Evolutionary conservation across 2,329 filamentous ascomycete genomes (phyloP).

Genomic region (Teratosphaeria zuluensis): DNA sequence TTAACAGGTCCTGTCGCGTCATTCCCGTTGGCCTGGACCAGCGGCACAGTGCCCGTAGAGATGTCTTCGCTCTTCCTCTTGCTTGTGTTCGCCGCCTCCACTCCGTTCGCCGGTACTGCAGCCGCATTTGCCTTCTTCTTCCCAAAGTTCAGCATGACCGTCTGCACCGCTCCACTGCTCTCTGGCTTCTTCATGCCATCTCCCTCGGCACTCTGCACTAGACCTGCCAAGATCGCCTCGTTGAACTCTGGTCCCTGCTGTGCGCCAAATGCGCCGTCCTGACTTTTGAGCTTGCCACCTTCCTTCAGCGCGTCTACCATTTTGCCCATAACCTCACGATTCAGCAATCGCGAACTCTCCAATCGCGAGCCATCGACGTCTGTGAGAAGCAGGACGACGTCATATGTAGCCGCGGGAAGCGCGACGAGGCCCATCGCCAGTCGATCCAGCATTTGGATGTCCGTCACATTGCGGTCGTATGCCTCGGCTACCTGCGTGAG

Average conservation of each 20-base stretch:
- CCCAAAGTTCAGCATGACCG: conserved; percentile 48
- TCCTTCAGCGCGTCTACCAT: conserved; percentile 62
- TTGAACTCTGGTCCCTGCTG: conserved; percentile 44
- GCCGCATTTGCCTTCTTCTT: conserved; percentile 43
- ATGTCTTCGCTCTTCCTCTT: conserved; percentile 26
- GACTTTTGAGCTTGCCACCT: conserved; percentile 57
- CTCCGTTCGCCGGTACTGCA: conserved; percentile 25
- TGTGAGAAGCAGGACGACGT: conserved; percentile 72
- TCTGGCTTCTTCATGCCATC: conserved; percentile 60
- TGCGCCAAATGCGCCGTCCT: conserved; percentile 52
- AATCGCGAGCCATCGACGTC: conserved; percentile 59
- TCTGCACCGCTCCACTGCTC: conserved; percentile 17
- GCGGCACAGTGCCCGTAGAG: conserved; percentile 5
- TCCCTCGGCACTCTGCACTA: conserved; percentile 47
- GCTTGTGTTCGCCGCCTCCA: conserved; percentile 22
- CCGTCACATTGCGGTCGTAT: conserved; percentile 66
- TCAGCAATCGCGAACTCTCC: conserved; percentile 57
- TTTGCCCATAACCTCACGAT: conserved; percentile 56
- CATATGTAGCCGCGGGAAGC: conserved; percentile 69
- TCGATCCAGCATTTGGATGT: conserved; percentile 96
- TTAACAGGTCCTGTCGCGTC: conserved; percentile 25
- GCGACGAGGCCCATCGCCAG: conserved; percentile 71
- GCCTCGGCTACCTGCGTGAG: conserved; percentile 61
- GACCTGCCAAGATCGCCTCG: conserved; percentile 77
- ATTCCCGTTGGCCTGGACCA: conserved; percentile 30